Percentiles rank a stretch among this genome's conserved stretches.
phyloP scores from a whole-genome alignment of 2,329 filamentous ascomycete genomes.

The Dactylellina cionopaga region DNA sequence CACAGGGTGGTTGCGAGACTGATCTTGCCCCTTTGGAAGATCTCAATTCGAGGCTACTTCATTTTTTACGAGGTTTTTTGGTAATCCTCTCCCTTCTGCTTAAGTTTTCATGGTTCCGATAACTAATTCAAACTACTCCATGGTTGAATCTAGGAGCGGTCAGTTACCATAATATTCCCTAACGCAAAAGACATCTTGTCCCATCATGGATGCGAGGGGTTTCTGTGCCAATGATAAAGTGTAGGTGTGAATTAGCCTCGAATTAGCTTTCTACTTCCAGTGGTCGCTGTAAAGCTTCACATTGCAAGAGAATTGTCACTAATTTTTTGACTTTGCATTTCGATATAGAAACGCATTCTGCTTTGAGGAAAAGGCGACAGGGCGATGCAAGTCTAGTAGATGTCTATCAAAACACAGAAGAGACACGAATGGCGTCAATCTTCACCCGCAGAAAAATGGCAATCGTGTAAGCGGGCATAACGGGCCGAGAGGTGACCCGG shows the following conservation, averaged over 20 bases:
- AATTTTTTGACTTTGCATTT: too few species aligned
- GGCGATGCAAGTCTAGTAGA: conserved; percentile 4
- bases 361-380: neutral
- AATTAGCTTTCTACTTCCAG: neutral
- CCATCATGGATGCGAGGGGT: conserved; percentile 20
- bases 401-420: conserved; percentile 3
- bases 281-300: neutral
- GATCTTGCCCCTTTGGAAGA: too few species aligned
- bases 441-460: neutral
- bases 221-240: conserved; percentile 22
- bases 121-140: neutral
- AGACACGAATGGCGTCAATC: neutral
- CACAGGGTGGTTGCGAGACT: too few species aligned
- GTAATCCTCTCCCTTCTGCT: too few species aligned
- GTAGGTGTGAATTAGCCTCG: neutral
- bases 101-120: too few species aligned
- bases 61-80: too few species aligned
- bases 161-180: neutral
- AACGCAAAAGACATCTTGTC: conserved; percentile 19
- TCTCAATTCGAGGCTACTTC: too few species aligned
- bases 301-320: too few species aligned
- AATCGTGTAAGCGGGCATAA: too few species aligned
- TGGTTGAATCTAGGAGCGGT: neutral
- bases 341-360: conserved; percentile 12
- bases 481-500: too few species aligned